phyloP scores from a whole-genome alignment of 371 early-diverging fungal genomes.

The Mucor saturninus region DNA sequence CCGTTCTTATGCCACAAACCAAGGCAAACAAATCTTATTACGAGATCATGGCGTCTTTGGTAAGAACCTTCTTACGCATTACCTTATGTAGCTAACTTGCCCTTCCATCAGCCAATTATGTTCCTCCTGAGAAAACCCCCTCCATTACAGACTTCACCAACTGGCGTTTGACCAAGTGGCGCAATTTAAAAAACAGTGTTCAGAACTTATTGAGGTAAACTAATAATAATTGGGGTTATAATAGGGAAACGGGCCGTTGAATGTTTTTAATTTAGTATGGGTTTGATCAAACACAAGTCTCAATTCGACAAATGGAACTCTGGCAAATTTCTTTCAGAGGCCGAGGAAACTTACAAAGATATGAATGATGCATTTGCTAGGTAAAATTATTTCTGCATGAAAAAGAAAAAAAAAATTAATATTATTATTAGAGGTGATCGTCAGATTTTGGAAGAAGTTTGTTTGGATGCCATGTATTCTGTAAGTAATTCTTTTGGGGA shows the following conservation, averaged over 20 bases:
- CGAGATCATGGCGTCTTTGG: slow-evolving; percentile 60
- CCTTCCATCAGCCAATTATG: slow-evolving; percentile 45
- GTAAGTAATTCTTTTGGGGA: slow-evolving; percentile 30
- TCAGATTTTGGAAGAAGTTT: slow-evolving; percentile 60
- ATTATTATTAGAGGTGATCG: slow-evolving; percentile 60
- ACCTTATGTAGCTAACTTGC: background rate
- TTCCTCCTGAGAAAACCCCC: slow-evolving; percentile 53
- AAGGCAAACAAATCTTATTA: slow-evolving; percentile 43
- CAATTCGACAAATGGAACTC: slow-evolving; percentile 59
- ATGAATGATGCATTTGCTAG: slow-evolving; percentile 80
- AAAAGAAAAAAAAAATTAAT: background rate
- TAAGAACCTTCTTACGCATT: slow-evolving; percentile 16
- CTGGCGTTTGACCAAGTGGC: slow-evolving; percentile 57
- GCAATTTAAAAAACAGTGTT: slow-evolving; percentile 54
- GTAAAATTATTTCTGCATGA: slow-evolving; percentile 23
- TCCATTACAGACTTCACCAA: slow-evolving; percentile 49
- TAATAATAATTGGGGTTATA: background rate
- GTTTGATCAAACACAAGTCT: slow-evolving; percentile 56
- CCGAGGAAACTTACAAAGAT: slow-evolving; percentile 66
- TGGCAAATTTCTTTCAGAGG: slow-evolving; percentile 55
- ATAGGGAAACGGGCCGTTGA: too few relatives aligned
- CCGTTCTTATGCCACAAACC: slow-evolving; percentile 28
- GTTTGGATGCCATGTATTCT: slow-evolving; percentile 66
- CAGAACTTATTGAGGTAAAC: slow-evolving; percentile 54
- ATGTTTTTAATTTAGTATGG: slow-evolving; percentile 37